A percentile compares a stretch with the other conserved stretches of the same genome.
Evolutionary conservation across 176 grass and related monocot species (phyloP).

Genomic region (Ensete glaucum): DNA sequence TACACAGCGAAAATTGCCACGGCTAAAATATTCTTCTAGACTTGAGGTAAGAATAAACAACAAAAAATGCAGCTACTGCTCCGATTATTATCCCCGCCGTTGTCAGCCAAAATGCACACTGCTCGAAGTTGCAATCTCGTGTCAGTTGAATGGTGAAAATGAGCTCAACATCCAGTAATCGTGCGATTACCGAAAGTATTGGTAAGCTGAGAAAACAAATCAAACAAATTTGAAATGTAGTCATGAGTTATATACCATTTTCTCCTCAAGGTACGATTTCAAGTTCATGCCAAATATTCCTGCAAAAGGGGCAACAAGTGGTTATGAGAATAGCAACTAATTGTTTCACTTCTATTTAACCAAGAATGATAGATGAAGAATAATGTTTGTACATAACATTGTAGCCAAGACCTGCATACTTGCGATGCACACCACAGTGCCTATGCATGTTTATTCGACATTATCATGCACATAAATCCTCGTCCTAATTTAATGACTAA

Average conservation of each 20-base stretch:
- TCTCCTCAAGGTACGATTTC: conserved; percentile 64
- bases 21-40: conserved; percentile 70
- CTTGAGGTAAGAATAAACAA: conserved; percentile 78
- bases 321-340: background rate
- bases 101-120: conserved; percentile 88
- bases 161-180: conserved; percentile 25
- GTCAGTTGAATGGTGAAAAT: conserved; percentile 2
- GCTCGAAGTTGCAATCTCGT: conserved; percentile 18
- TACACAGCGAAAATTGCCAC: conserved; percentile 39
- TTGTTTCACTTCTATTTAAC: background rate
- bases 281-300: conserved; percentile 99
- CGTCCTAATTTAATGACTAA: too few relatives aligned
- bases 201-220: conserved; percentile 6
- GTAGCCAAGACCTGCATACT: too few relatives aligned
- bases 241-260: conserved; percentile 43
- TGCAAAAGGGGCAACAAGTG: conserved; percentile 12
- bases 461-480: too few relatives aligned
- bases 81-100: conserved; percentile 82
- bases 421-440: too few relatives aligned
- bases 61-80: conserved; percentile 67
- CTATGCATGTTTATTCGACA: too few relatives aligned
- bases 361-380: background rate
- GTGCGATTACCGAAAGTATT: conserved; percentile 6
- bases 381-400: too few relatives aligned
- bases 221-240: conserved; percentile 14